phyloP scores from a whole-genome alignment of 805 yeast species.

The Metschnikowia colocasiae region DNA sequence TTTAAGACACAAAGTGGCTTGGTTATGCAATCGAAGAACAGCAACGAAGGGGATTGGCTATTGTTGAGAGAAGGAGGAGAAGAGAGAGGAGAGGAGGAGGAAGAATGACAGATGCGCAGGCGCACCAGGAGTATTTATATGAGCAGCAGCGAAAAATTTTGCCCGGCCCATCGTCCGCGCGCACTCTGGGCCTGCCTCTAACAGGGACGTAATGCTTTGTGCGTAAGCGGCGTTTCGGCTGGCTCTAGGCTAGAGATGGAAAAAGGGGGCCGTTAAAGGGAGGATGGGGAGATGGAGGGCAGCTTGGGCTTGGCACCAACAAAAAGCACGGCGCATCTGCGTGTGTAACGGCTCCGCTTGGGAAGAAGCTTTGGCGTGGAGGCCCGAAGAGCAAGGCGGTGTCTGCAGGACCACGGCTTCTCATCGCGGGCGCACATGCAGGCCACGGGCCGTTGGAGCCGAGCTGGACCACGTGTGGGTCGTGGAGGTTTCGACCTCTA shows the following conservation, averaged over 20 bases:
- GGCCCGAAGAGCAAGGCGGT: not conserved
- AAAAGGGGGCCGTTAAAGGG: no score
- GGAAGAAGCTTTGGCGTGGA: no score
- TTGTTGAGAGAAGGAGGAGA: conserved; percentile 37
- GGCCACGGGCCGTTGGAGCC: not conserved
- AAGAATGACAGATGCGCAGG: conserved; percentile 6
- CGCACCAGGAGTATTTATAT: conserved; percentile 13
- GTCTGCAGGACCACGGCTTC: not conserved
- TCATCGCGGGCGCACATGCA: not conserved
- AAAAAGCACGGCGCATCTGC: no score
- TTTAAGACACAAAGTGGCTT: conserved; percentile 14
- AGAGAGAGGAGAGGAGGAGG: conserved; percentile 19
- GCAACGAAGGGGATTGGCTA: conserved; percentile 19
- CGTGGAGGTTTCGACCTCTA: not conserved
- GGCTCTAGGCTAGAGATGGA: no score
- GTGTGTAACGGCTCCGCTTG: no score
- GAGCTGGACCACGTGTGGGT: no score
- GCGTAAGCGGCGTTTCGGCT: conserved; percentile 9
- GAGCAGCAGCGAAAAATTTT: conserved; percentile 10
- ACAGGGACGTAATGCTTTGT: conserved; percentile 13
- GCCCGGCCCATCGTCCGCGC: conserved; percentile 3
- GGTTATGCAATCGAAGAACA: conserved; percentile 18
- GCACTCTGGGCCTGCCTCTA: conserved; percentile 7
- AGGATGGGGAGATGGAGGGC: no score
- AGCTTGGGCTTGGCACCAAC: no score